phyloP scores from a whole-genome alignment of 257 asterid species.

The Agastache rugosa region DNA sequence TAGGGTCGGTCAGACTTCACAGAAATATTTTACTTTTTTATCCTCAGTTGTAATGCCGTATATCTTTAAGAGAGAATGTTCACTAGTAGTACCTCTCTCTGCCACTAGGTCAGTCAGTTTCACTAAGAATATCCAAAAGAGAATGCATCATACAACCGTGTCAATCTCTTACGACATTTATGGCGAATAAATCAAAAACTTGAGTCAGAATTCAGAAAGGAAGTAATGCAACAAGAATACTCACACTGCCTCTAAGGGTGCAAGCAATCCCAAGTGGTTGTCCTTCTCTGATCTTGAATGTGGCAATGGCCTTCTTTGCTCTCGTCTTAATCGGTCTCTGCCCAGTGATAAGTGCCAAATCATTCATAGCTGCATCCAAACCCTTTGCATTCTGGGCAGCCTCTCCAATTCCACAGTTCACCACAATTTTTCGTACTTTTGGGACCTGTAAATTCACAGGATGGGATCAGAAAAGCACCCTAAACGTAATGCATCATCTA shows the following conservation, averaged over 20 bases:
- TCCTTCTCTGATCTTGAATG: constrained; percentile 85
- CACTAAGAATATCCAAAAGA: no score
- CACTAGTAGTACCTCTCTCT: no score
- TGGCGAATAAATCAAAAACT: constrained; percentile 8
- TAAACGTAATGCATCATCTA: constrained; percentile 1
- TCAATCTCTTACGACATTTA: not conserved
- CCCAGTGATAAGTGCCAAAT: constrained; percentile 88
- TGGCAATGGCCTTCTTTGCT: constrained; percentile 94
- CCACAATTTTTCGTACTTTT: constrained; percentile 82
- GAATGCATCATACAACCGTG: not conserved
- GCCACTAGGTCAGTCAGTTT: no score
- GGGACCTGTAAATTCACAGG: constrained; percentile 67
- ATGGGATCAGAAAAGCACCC: constrained; percentile 19
- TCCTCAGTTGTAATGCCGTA: not conserved
- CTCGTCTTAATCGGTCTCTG: constrained; percentile 95
- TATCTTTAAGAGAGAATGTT: not conserved
- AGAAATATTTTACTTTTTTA: not conserved
- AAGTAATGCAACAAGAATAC: constrained; percentile 27
- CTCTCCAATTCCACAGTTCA: constrained; percentile 98
- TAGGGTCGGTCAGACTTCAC: not conserved
- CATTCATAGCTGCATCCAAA: constrained; percentile 91
- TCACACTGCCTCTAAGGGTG: constrained; percentile 86
- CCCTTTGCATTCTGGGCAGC: constrained; percentile 99
- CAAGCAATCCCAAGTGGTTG: constrained; percentile 95
- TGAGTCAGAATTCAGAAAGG: constrained; percentile 1